Evolutionary conservation across 345 rosid genomes (phyloP).

Genomic region (Lepidium aucheri): DNA sequence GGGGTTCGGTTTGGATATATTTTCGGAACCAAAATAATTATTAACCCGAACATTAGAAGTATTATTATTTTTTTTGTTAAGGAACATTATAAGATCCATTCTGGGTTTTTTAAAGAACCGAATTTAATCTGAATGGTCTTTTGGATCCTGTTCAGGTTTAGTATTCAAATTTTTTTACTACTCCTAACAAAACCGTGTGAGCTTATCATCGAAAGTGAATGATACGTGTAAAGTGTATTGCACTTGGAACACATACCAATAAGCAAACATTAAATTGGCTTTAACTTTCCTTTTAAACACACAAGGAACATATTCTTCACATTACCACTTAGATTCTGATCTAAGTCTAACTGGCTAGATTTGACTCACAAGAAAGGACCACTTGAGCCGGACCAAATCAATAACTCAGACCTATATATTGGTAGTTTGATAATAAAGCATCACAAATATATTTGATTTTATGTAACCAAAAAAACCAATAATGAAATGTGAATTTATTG

Average conservation of each 20-base stretch:
- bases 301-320: slow-evolving; percentile 18
- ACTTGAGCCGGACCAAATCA: slow-evolving; percentile 1
- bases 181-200: not conserved
- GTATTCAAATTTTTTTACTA: too few relatives aligned
- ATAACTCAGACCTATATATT: not conserved
- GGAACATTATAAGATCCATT: too few relatives aligned
- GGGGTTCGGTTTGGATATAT: too few relatives aligned
- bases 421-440: not conserved
- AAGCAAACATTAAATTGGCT: slow-evolving; percentile 16
- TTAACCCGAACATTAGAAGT: too few relatives aligned
- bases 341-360: not conserved
- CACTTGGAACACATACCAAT: not conserved
- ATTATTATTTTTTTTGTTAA: too few relatives aligned
- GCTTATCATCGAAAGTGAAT: too few relatives aligned
- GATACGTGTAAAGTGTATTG: slow-evolving; percentile 9
- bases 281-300: slow-evolving; percentile 16
- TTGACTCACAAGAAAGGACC: slow-evolving; percentile 5
- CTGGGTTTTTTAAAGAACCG: too few relatives aligned
- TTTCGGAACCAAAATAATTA: too few relatives aligned
- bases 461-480: not conserved
- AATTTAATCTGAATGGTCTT: too few relatives aligned
- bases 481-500: not conserved
- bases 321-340: slow-evolving; percentile 7
- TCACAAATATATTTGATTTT: not conserved
- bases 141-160: too few relatives aligned